Base-by-base conservation (phyloP, 306 rosid species). In the Purshia tridentata region DNA sequence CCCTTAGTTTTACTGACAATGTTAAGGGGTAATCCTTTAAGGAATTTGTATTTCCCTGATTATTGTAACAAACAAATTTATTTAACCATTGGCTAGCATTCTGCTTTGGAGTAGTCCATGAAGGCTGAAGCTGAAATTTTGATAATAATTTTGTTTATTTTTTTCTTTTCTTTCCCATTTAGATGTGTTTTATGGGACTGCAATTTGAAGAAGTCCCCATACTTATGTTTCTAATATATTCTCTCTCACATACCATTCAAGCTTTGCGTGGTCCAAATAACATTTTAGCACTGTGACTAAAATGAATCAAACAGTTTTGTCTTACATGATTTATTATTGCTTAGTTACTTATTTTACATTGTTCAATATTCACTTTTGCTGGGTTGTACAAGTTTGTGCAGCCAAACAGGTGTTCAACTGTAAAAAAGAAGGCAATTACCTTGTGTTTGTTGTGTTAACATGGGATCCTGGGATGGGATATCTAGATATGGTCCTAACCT, bases 171-270 rank as follows among this genome's bases (percentile, higher is more conserved):
- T 64, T 55, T 72, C 60, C 65, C 48, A 37, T n/a, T 7, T 29
- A 9, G 23, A 0, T 49, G 8, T 45, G 39, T 35, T 45, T 53
- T 15, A 55, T 44, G 39, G 20, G 35, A 64, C 35, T 67, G 19
- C 49, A 40, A 5, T 50, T 70, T 48, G 29, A n/a, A 46, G 6
- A 11, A 5, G 14, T 14, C 42, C 0, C 4, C 4, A 6, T 44
- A 29, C 70, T 50, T 59, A 7, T 51, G 3, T 11, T 10, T 53
- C 8, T 12, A 3, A 29, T 14, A 12, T 19, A 5, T 37, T 18
- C 49, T 61, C 8, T 23, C 29, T 40, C 22, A 62, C 35, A 29
- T 29, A 29, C 52, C 44, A 60, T 73, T 73, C 59, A 61, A 29
- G 49, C 29, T 50, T 41, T 76, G 46, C 57, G 16, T 39, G 29